phyloP scores from a whole-genome alignment of 208 protist genomes.

The Crithidia bombi region DNA sequence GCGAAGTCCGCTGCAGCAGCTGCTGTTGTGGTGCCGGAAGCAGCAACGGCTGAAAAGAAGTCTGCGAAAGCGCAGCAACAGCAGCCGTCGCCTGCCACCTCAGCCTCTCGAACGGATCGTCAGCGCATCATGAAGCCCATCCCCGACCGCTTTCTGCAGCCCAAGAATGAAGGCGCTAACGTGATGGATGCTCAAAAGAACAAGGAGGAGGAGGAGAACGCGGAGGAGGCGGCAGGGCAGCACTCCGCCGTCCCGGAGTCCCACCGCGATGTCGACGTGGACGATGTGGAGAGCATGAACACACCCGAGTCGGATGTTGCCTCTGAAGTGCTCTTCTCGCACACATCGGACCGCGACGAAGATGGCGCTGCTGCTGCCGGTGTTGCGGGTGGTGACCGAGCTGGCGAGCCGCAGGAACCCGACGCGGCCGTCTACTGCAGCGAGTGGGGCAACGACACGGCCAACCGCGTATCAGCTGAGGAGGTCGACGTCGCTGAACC shows the following conservation, averaged over 20 bases:
- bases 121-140: constrained; percentile 12
- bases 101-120: neutral
- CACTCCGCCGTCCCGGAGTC: neutral
- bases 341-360: neutral
- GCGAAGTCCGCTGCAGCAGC: neutral
- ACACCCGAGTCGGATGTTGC: neutral
- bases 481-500: neutral
- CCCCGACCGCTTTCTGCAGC: constrained; percentile 2
- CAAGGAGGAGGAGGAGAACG: neutral
- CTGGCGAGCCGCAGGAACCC: neutral
- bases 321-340: constrained; percentile 6
- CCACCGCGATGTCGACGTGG: constrained; percentile 4
- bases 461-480: neutral
- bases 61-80: neutral
- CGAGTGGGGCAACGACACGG: neutral
- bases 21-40: neutral
- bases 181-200: too few relatives aligned
- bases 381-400: neutral
- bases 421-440: constrained; percentile 9
- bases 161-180: neutral
- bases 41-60: neutral
- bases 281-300: neutral
- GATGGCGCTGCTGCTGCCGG: neutral
- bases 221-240: neutral
- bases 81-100: neutral